Evolutionary conservation across 2,329 filamentous ascomycete genomes (phyloP).

Genomic region (Colletotrichum plurivorum): DNA sequence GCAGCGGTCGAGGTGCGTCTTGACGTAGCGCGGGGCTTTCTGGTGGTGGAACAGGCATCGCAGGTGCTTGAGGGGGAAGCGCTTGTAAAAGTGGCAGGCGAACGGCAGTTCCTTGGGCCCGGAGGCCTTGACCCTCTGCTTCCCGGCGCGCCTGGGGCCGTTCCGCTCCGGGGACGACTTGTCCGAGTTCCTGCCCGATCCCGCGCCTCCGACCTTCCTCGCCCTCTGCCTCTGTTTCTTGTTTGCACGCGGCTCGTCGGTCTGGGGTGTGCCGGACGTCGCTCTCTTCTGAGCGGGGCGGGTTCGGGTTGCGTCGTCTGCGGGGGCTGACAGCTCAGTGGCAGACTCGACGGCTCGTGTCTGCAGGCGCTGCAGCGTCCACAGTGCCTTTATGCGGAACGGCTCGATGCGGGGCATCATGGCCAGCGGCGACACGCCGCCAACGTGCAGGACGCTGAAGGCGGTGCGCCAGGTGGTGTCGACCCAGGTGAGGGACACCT

Average conservation of each 20-base stretch:
- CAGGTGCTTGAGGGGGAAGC: neutral
- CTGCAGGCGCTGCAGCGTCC: neutral
- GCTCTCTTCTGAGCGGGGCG: neutral
- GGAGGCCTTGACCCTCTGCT: neutral
- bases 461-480: constrained; percentile 9
- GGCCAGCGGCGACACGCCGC: neutral
- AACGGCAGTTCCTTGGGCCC: neutral
- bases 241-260: neutral
- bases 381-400: neutral
- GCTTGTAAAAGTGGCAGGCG: constrained; percentile 4
- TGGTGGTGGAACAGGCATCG: constrained; percentile 5
- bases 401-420: neutral
- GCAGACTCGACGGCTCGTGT: neutral
- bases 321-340: neutral
- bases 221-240: neutral
- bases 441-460: constrained; percentile 3
- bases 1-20: neutral
- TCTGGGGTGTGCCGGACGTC: neutral
- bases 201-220: neutral
- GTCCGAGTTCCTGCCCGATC: neutral
- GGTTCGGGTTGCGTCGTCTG: neutral
- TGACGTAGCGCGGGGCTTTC: neutral
- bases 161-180: neutral
- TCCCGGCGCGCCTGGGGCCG: neutral
- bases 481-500: neutral